A percentile compares a stretch with the other conserved stretches of the same genome.
Evolutionary conservation across 257 asterid genomes (phyloP).

Genomic region (Gynochthodes officinalis): DNA sequence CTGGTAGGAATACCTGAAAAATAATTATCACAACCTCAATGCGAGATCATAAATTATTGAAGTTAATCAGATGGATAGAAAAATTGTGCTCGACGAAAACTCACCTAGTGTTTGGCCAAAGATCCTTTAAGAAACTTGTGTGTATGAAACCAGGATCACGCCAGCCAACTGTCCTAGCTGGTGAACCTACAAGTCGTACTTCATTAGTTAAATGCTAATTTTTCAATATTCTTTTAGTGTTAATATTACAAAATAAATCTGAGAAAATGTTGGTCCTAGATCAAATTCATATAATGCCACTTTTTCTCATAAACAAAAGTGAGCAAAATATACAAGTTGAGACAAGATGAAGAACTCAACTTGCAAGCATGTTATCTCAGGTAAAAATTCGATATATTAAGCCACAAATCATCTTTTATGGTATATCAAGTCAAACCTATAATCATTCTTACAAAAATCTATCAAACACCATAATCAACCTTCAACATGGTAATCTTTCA

Average conservation of each 20-base stretch:
- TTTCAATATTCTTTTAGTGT: neutral
- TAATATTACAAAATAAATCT: neutral
- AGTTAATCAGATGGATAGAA: neutral
- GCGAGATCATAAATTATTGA: neutral
- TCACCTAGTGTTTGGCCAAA: conserved; percentile 82
- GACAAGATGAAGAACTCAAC: neutral
- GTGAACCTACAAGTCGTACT: conserved; percentile 52
- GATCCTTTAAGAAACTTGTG: conserved; percentile 76
- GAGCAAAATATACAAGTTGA: neutral
- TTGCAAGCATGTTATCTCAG: neutral
- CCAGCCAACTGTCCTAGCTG: conserved; percentile 97
- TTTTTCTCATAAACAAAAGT: neutral
- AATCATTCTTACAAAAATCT: too few relatives aligned
- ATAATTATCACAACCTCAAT: neutral
- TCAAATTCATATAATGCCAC: too few relatives aligned
- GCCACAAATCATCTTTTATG: neutral
- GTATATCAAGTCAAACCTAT: neutral
- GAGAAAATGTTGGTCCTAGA: neutral
- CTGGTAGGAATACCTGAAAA: conserved; percentile 68
- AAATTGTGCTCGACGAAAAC: conserved; percentile 15
- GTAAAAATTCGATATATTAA: neutral
- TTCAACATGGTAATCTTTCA: neutral
- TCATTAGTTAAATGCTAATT: neutral
- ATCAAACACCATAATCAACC: neutral
- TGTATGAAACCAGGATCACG: conserved; percentile 97